Evolutionary conservation across 108 stramenopile species (phyloP).

Genomic region (Conticribra guillardii): DNA sequence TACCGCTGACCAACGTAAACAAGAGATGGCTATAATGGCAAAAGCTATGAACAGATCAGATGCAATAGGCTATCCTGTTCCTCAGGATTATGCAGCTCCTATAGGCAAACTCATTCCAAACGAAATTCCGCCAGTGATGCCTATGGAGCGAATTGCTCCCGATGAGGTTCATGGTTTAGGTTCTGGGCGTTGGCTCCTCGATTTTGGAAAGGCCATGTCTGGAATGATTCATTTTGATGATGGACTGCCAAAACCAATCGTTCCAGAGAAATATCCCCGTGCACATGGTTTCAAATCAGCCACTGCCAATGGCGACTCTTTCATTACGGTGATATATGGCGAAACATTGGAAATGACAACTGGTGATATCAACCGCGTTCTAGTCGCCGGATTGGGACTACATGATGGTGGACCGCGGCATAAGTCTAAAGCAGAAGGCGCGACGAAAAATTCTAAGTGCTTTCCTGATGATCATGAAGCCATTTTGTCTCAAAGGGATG

Average conservation of each 20-base stretch:
- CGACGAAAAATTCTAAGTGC: neutral
- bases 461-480: constrained; percentile 42
- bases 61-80: neutral
- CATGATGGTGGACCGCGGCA: constrained; percentile 41
- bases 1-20: constrained; percentile 14
- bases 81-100: constrained; percentile 20
- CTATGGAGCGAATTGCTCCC: constrained; percentile 38
- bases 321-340: constrained; percentile 41
- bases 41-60: constrained; percentile 11
- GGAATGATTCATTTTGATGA: constrained; percentile 51
- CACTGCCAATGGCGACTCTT: constrained; percentile 12
- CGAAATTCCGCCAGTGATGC: constrained; percentile 36
- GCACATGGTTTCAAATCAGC: constrained; percentile 33
- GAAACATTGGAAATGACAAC: constrained; percentile 49
- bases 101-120: constrained; percentile 32
- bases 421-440: constrained; percentile 12
- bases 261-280: constrained; percentile 33
- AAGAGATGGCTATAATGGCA: constrained; percentile 18
- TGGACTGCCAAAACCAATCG: constrained; percentile 42
- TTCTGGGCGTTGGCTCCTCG: constrained; percentile 42
- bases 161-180: constrained; percentile 45
- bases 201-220: constrained; percentile 48
- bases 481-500: constrained; percentile 35
- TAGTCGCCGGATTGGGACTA: constrained; percentile 40
- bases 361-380: constrained; percentile 47